Base-by-base conservation (phyloP, 306 rosid genomes). In the Sophora flavescens region DNA sequence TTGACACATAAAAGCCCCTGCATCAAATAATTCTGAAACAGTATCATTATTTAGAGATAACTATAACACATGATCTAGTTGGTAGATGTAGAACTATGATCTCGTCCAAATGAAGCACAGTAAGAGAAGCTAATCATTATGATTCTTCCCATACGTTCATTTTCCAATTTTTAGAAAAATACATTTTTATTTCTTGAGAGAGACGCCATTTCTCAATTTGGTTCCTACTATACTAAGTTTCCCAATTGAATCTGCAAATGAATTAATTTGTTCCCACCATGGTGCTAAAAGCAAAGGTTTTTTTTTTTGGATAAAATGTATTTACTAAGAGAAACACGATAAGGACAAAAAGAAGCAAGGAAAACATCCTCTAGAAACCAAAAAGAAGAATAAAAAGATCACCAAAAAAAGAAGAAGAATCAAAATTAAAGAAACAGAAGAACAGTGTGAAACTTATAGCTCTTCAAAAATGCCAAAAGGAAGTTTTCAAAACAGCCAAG, bases 1-100 rank as follows among this genome's bases (percentile, higher is more conserved):
- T n/a, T n/a, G n/a, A n/a, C n/a, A n/a, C n/a, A n/a, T n/a, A n/a
- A n/a, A n/a, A n/a, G n/a, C n/a, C n/a, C n/a, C n/a, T n/a, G n/a
- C n/a, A n/a, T n/a, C n/a, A n/a, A n/a, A n/a, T n/a, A 22, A 22
- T 63, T 72, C 58, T 36, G 45, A 69, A 70, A 54, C 48, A 45
- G 59, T 13, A 32, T 68, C 73, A 12, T 18, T 79, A 35, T 11
- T 61, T 15, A 59, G 33, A 45, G 26, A 58, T 18, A 8, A 68
- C 12, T 18, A 52, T 16, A 59, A 47, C 11, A 50, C 28, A 4
- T 32, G 69, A 44, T 52, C 41, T 75, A 14, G 41, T 7, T 11
- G 14, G 52, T 47, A 22, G 22, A 22, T 0, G 22, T 22, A 22
- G 41, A 14, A 41, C 10, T 18, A 11, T 22, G 52, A 65, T 6